Conservation (phyloP, 163 green algal species). For the Scenedesmus sp. region DNA sequence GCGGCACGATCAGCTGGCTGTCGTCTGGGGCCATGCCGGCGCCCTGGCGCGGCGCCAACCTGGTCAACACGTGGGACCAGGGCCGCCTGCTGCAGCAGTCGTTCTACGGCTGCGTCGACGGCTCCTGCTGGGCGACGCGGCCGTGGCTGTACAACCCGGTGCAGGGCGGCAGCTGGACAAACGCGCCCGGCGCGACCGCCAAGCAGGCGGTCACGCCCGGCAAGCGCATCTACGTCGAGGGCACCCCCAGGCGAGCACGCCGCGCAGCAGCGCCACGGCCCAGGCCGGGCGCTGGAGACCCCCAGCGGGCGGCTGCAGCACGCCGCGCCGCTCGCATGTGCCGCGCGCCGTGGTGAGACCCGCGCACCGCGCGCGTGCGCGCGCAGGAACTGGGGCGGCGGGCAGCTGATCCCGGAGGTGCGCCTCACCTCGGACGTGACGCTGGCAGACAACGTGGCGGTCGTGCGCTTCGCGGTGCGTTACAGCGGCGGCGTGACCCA, state of each 20-base stretch:
- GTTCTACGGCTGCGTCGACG: slow-evolving; percentile 44
- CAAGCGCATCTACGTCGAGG: slow-evolving; percentile 3
- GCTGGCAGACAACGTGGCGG: slow-evolving; percentile 4
- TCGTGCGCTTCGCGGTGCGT: neutral
- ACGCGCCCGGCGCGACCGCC: slow-evolving; percentile 7
- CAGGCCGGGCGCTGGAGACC: too few relatives aligned
- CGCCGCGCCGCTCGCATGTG: too few relatives aligned
- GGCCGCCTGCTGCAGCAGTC: slow-evolving; percentile 43
- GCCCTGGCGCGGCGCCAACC: slow-evolving; percentile 3
- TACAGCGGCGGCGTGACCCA: slow-evolving; percentile 30
- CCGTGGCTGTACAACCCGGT: slow-evolving; percentile 33
- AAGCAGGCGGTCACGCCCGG: neutral
- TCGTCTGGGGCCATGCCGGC: slow-evolving; percentile 14
- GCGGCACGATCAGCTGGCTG: slow-evolving; percentile 27
- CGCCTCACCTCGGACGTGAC: slow-evolving; percentile 16
- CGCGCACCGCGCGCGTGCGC: too few relatives aligned
- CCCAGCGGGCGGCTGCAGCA: too few relatives aligned
- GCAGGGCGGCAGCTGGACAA: slow-evolving; percentile 14
- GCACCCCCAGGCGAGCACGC: slow-evolving; percentile 1
- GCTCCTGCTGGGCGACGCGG: slow-evolving; percentile 30
- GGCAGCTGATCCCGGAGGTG: slow-evolving; percentile 23
- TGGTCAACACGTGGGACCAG: slow-evolving; percentile 41
- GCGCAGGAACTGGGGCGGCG: slow-evolving; percentile 43
- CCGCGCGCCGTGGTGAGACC: too few relatives aligned
- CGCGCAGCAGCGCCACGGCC: neutral